Conservation (phyloP, 2,329 filamentous ascomycete species). For the Beauveria sp. region DNA sequence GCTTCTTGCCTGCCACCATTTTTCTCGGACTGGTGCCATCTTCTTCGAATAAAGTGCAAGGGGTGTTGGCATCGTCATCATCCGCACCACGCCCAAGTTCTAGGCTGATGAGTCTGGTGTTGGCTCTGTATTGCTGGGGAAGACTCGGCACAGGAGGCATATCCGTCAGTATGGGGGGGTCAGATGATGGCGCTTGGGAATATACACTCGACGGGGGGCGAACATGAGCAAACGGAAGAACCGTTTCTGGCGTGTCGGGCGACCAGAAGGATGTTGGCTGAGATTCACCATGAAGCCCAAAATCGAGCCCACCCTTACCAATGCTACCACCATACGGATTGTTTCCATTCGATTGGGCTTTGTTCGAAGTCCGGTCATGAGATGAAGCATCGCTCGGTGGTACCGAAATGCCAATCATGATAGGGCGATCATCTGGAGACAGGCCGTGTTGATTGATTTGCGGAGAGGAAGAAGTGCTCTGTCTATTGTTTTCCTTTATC, state of each 20-base stretch:
- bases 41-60: slow-evolving; percentile 64
- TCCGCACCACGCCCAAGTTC: slow-evolving; percentile 16
- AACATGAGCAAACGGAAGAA: slow-evolving; percentile 32
- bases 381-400: slow-evolving; percentile 34
- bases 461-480: slow-evolving; percentile 21
- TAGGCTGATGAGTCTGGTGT: slow-evolving; percentile 28
- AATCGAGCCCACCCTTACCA: not conserved
- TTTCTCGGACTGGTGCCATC: slow-evolving; percentile 43
- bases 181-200: slow-evolving; percentile 43
- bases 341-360: slow-evolving; percentile 24
- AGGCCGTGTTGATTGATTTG: slow-evolving; percentile 37
- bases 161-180: slow-evolving; percentile 21
- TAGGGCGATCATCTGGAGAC: slow-evolving; percentile 62
- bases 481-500: slow-evolving; percentile 36
- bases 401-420: slow-evolving; percentile 64
- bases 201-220: slow-evolving; percentile 53
- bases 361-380: slow-evolving; percentile 24
- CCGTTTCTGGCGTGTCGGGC: slow-evolving; percentile 50
- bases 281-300: slow-evolving; percentile 16
- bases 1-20: slow-evolving; percentile 30
- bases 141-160: slow-evolving; percentile 55
- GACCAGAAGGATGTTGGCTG: slow-evolving; percentile 50
- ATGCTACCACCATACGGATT: not conserved
- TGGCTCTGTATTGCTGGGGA: slow-evolving; percentile 35
- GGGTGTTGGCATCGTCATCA: slow-evolving; percentile 43